Evolutionary conservation across 2,329 filamentous ascomycete species (phyloP).

Genomic region (Endoconidiophora laricicola): DNA sequence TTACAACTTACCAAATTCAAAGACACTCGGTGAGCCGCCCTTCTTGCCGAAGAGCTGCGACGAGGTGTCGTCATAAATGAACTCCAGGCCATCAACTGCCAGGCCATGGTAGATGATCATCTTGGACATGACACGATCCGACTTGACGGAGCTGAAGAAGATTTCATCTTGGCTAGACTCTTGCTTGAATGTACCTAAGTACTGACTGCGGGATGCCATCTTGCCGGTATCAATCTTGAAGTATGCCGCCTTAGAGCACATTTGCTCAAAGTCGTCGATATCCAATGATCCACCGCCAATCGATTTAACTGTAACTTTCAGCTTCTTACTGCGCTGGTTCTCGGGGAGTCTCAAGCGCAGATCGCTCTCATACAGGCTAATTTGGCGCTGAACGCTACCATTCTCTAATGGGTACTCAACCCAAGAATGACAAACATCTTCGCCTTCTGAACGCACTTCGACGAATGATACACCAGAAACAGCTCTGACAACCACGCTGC

Average conservation of each 20-base stretch:
- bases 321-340: slow-evolving; percentile 50
- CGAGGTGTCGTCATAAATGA: slow-evolving; percentile 76
- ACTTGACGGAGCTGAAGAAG: slow-evolving; percentile 49
- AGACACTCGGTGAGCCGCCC: slow-evolving; percentile 52
- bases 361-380: slow-evolving; percentile 58
- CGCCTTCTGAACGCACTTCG: slow-evolving; percentile 66
- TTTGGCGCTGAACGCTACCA: slow-evolving; percentile 49
- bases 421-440: slow-evolving; percentile 64
- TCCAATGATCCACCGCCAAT: slow-evolving; percentile 56
- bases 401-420: slow-evolving; percentile 59
- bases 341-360: slow-evolving; percentile 56
- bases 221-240: slow-evolving; percentile 57
- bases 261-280: slow-evolving; percentile 56
- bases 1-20: slow-evolving; percentile 51
- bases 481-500: slow-evolving; percentile 60
- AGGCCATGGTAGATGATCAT: slow-evolving; percentile 63
- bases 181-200: slow-evolving; percentile 55
- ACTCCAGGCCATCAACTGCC: slow-evolving; percentile 74
- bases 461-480: slow-evolving; percentile 70
- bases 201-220: slow-evolving; percentile 58
- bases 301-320: slow-evolving; percentile 62
- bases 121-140: slow-evolving; percentile 56
- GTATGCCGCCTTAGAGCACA: slow-evolving; percentile 54
- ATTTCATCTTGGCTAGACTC: slow-evolving; percentile 58
- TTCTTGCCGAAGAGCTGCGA: slow-evolving; percentile 75